A percentile compares a stretch with the other conserved stretches of the same genome.
These are phyloP conservation scores for Microcera coccophila DNA, from an alignment of 2,329 filamentous ascomycete genomes.

Conservation along the genomic window DNA sequence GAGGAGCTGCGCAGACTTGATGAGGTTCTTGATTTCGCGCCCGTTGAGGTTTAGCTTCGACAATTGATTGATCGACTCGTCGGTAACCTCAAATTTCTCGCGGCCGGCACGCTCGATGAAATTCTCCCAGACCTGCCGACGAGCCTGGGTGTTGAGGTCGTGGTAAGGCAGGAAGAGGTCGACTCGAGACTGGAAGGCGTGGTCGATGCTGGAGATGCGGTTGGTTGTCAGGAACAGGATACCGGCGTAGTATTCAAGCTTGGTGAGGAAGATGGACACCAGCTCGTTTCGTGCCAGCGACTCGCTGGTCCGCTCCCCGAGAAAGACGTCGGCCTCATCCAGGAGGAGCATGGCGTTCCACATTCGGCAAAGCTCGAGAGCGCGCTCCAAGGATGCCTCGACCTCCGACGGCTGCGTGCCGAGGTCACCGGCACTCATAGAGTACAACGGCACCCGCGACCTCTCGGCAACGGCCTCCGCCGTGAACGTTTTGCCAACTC, in stretches of 20 bases:
- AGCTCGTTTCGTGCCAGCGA: slow-evolving; percentile 39
- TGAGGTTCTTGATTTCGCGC: slow-evolving; percentile 47
- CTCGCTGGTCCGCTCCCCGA: slow-evolving; percentile 31
- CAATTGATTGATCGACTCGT: slow-evolving; percentile 32
- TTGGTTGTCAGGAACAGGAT: slow-evolving; percentile 39
- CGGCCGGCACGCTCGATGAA: slow-evolving; percentile 30
- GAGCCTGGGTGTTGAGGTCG: slow-evolving; percentile 25
- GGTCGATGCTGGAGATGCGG: slow-evolving; percentile 33
- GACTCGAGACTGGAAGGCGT: slow-evolving; percentile 36
- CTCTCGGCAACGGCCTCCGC: slow-evolving; percentile 39
- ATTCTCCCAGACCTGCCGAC: slow-evolving; percentile 35
- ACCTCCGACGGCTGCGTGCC: slow-evolving; percentile 33
- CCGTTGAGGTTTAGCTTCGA: slow-evolving; percentile 41
- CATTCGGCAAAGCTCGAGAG: slow-evolving; percentile 42
- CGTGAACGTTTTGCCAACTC: slow-evolving; percentile 46
- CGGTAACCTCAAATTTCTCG: slow-evolving; percentile 25
- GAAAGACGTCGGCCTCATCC: slow-evolving; percentile 43
- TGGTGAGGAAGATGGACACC: slow-evolving; percentile 27
- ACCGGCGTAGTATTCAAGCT: slow-evolving; percentile 37
- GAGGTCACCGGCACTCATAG: slow-evolving; percentile 38
- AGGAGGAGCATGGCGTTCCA: slow-evolving; percentile 44
- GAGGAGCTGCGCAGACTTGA: slow-evolving; percentile 39
- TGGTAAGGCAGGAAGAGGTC: slow-evolving; percentile 30
- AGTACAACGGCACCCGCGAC: slow-evolving; percentile 36
- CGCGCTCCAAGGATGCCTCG: slow-evolving; percentile 31